Percentiles rank a stretch among this genome's conserved stretches.
These are phyloP conservation scores for Trichoderma sp. DNA, from an alignment of 2,329 filamentous ascomycete species.

Conservation along the genomic window DNA sequence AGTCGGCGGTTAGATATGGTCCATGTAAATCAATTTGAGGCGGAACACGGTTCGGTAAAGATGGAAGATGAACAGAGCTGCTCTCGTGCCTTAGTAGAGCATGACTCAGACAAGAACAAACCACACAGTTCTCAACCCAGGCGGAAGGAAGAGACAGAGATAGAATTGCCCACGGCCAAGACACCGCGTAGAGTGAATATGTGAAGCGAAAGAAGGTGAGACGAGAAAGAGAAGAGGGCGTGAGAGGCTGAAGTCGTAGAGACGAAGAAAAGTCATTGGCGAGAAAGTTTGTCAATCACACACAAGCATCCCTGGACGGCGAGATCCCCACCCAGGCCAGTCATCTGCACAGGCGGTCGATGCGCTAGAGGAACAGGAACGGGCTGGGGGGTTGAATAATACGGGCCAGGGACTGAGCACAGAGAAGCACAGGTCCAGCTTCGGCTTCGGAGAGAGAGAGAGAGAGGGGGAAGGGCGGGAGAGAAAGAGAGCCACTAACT, in stretches of 20 bases:
- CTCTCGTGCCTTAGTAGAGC: slow-evolving; percentile 10
- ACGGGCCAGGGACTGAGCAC: neutral
- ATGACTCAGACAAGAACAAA: neutral
- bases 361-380: slow-evolving; percentile 21
- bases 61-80: neutral
- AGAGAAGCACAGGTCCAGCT: slow-evolving; percentile 4
- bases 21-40: neutral
- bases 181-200: neutral
- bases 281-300: slow-evolving; percentile 19
- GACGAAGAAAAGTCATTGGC: neutral
- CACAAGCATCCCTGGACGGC: neutral
- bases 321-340: slow-evolving; percentile 15
- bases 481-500: neutral
- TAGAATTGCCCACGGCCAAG: neutral
- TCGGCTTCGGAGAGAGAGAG: slow-evolving; percentile 5
- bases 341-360: slow-evolving; percentile 23
- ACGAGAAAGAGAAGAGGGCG: neutral
- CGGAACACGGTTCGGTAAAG: neutral
- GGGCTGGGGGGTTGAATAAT: neutral
- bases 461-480: no score
- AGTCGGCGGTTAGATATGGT: neutral
- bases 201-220: neutral
- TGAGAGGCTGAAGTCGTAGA: slow-evolving; percentile 14
- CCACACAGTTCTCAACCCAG: neutral
- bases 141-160: neutral